Conservation (phyloP, 2,329 filamentous ascomycete genomes). For the Aspergillus neoniger region DNA sequence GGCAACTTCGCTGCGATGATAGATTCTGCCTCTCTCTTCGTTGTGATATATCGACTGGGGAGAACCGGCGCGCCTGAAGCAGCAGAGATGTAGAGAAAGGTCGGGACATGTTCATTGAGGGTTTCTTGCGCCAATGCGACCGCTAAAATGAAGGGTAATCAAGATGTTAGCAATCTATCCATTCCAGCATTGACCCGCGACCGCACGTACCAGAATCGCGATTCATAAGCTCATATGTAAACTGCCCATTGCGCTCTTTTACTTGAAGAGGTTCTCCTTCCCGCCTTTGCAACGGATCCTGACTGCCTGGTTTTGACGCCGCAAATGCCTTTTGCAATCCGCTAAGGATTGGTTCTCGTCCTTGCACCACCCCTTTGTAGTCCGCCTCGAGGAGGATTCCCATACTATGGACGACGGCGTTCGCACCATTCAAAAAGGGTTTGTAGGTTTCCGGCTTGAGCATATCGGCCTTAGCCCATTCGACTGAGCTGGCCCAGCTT, state of each 20-base stretch:
- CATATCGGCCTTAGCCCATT: slow-evolving; percentile 87
- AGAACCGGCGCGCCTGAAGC: slow-evolving; percentile 82
- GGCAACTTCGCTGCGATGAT: slow-evolving; percentile 73
- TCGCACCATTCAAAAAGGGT: slow-evolving; percentile 71
- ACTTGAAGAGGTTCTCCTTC: slow-evolving; percentile 63
- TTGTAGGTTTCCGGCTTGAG: slow-evolving; percentile 79
- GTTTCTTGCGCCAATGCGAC: slow-evolving; percentile 80
- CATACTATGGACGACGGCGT: slow-evolving; percentile 91
- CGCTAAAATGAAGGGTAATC: slow-evolving; percentile 53
- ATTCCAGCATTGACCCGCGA: not conserved
- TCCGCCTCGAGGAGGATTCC: slow-evolving; percentile 95
- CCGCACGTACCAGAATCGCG: slow-evolving; percentile 64
- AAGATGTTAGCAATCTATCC: slow-evolving; percentile 7
- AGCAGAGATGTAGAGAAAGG: slow-evolving; percentile 87
- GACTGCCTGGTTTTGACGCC: slow-evolving; percentile 59
- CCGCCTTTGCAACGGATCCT: slow-evolving; percentile 69
- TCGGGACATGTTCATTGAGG: slow-evolving; percentile 61
- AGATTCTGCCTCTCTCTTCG: slow-evolving; percentile 87
- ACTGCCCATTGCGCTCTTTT: slow-evolving; percentile 68
- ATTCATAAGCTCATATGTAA: slow-evolving; percentile 98
- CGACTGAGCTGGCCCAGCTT: slow-evolving; percentile 77
- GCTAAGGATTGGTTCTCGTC: slow-evolving; percentile 76
- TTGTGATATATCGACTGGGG: slow-evolving; percentile 81
- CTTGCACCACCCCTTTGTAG: slow-evolving; percentile 89
- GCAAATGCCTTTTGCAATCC: slow-evolving; percentile 80